Evolutionary conservation across 2,329 filamentous ascomycete genomes (phyloP), one percentile per base, ranked within the genome.

Genomic region (Colletotrichum echinochloae): DNA sequence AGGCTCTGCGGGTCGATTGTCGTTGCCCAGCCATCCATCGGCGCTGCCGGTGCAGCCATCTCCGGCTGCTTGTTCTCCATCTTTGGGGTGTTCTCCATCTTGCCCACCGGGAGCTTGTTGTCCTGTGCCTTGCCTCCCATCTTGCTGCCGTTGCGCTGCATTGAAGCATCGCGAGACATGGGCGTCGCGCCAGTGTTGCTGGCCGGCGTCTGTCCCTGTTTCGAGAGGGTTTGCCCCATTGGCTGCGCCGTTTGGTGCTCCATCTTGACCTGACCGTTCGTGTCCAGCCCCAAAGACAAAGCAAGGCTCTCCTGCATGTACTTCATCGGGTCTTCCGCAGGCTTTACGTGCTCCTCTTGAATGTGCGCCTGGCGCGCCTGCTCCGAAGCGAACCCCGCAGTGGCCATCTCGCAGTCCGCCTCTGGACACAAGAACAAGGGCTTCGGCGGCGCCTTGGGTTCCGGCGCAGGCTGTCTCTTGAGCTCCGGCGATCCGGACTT

Each of bases 331-430:
- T 91, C 80, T 72, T 88, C 81, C 51, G 81, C 79, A 7, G 89
- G 89, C 75, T 85, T 86, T 28, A 83, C 79, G 73, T 91, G 89
- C 76, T 90, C 88, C 66, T 90, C 86, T n/a, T 87, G 81, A 9
- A 84, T 78, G 74, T 91, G 89, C 14, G 79, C 76, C 64, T 85
- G 83, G 59, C 86, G 81, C 16, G 84, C 84, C 73, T 90, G 87
- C 72, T 90, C 86, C 8, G 79, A 88, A 2, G 83, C 75, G 73
- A 90, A 91, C 0, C 84, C 86, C 16, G 81, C 79, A 2, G 75
- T 77, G 11, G 84, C 83, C 73, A 82, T 81, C 35, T 89, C 87
- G 74, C 89, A 91, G 41, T 86, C 84, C 2, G 80, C 74, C 60
- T 90, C 88, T 26, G 84, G 80, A 77, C 89, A 91, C 30, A 81